Conservation (phyloP, 257 asterid species). For the Solanum dulcamara region DNA sequence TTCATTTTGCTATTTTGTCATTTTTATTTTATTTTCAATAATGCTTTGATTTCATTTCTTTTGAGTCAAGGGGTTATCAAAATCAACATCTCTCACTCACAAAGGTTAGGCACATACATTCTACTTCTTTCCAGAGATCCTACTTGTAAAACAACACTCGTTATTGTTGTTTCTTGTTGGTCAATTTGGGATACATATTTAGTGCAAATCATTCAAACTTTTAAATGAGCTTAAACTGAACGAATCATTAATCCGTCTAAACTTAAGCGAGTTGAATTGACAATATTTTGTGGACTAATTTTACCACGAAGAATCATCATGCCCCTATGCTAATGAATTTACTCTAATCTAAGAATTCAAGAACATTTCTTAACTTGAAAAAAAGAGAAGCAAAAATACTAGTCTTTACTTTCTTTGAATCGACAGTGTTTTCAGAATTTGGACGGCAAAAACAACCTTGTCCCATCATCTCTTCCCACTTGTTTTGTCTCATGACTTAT, state of each 20-base stretch:
- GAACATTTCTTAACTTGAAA: neutral
- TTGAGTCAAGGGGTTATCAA: neutral
- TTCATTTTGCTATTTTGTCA: neutral
- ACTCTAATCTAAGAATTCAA: neutral
- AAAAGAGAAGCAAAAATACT: conserved; percentile 6
- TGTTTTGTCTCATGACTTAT: neutral
- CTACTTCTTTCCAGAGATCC: neutral
- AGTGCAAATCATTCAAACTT: neutral
- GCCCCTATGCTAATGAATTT: neutral
- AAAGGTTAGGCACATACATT: neutral
- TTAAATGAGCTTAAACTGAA: neutral
- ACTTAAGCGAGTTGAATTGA: neutral
- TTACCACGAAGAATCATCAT: neutral
- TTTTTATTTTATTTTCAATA: neutral
- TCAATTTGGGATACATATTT: too few species aligned
- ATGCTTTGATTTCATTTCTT: neutral
- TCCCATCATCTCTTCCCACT: conserved; percentile 7
- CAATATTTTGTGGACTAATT: neutral
- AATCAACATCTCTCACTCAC: neutral
- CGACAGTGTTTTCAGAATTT: neutral
- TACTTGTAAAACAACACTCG: too few species aligned
- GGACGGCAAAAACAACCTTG: neutral
- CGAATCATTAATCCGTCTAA: neutral
- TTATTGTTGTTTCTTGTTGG: too few species aligned
- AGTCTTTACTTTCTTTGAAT: neutral